Conservation (phyloP, 495 filamentous ascomycete genomes). For the Filosporella fistucella region DNA sequence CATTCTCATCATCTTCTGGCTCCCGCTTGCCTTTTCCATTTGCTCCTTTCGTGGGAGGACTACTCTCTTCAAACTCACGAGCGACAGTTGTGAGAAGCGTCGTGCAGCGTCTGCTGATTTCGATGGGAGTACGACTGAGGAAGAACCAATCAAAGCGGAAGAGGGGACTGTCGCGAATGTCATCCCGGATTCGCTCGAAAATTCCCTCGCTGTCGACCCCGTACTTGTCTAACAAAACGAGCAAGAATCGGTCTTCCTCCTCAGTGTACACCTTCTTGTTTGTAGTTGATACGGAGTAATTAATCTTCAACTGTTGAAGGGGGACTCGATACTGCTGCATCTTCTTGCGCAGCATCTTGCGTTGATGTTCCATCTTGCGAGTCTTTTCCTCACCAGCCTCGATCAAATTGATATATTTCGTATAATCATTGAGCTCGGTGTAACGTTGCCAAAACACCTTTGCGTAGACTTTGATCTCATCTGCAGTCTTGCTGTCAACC, state of each 20-base stretch:
- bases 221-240: slow-evolving; percentile 87
- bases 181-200: slow-evolving; percentile 82
- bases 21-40: slow-evolving; percentile 69
- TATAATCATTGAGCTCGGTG: slow-evolving; percentile 79
- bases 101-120: slow-evolving; percentile 87
- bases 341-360: slow-evolving; percentile 92
- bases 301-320: slow-evolving; percentile 95
- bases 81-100: slow-evolving; percentile 92
- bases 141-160: slow-evolving; percentile 99
- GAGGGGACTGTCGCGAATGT: slow-evolving; percentile 88
- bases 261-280: slow-evolving; percentile 99
- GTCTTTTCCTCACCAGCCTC: slow-evolving; percentile 88
- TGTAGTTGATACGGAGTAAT: slow-evolving; percentile 96
- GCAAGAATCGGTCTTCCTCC: slow-evolving; percentile 94
- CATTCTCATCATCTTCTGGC: slow-evolving; percentile 72
- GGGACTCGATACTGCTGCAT: slow-evolving; percentile 93
- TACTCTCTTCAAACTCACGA: slow-evolving; percentile 77
- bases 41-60: slow-evolving; percentile 32
- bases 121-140: slow-evolving; percentile 85
- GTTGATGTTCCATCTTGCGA: slow-evolving; percentile 83
- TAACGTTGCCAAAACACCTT: slow-evolving; percentile 94
- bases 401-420: slow-evolving; percentile 81
- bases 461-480: slow-evolving; percentile 85
- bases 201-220: slow-evolving; percentile 83
- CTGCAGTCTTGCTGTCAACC: slow-evolving; percentile 81